phyloP scores from a whole-genome alignment of 768 basidiomycete genomes.

The Termitomyces bulborhizus region DNA sequence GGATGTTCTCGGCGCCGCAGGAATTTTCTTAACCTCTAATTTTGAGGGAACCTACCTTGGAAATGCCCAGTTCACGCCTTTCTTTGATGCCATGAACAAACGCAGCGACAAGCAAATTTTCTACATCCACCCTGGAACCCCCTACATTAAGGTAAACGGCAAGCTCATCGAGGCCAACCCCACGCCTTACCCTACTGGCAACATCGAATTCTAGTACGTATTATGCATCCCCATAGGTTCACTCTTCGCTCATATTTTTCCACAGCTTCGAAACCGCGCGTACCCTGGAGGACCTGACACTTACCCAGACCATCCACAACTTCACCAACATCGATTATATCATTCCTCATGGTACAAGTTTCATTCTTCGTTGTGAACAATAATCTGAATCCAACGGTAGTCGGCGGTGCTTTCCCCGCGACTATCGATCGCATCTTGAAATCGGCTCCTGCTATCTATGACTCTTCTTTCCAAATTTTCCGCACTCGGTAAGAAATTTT shows the following conservation, averaged over 20 bases:
- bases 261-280: conserved; percentile 25
- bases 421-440: conserved; percentile 29
- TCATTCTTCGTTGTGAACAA: not conserved
- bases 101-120: conserved; percentile 22
- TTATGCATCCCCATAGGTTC: not conserved
- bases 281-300: conserved; percentile 24
- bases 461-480: conserved; percentile 26
- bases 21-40: conserved; percentile 26
- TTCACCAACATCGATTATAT: conserved; percentile 29
- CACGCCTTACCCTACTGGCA: conserved; percentile 25
- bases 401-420: conserved; percentile 28
- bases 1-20: conserved; percentile 25
- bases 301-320: conserved; percentile 23
- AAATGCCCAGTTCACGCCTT: conserved; percentile 19
- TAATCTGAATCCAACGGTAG: conserved; percentile 6
- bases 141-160: conserved; percentile 21
- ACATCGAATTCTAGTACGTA: conserved; percentile 29
- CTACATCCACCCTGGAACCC: conserved; percentile 26
- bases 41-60: conserved; percentile 30
- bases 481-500: conserved; percentile 18
- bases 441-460: conserved; percentile 23
- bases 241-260: not conserved
- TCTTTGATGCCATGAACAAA: conserved; percentile 26
- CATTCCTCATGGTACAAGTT: conserved; percentile 25
- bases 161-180: conserved; percentile 27